A percentile compares a stretch with the other conserved stretches of the same genome.
Evolutionary conservation across 2,329 filamentous ascomycete genomes (phyloP).

Genomic region (Aspergillus aculeatinus): DNA sequence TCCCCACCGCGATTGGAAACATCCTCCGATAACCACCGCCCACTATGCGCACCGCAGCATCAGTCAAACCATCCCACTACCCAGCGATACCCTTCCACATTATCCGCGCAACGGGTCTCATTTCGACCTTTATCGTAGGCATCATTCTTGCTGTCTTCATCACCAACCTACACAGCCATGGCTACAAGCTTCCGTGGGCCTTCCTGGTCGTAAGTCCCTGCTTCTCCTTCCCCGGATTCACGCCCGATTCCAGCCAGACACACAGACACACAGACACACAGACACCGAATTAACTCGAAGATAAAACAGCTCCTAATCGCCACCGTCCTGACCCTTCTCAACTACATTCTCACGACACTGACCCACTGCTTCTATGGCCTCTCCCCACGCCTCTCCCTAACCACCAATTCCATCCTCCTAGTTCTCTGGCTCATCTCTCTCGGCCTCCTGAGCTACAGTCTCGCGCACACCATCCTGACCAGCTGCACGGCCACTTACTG

Average conservation of each 20-base stretch:
- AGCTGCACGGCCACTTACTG: slow-evolving; percentile 53
- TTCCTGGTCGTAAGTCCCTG: slow-evolving; percentile 54
- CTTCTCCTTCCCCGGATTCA: not conserved
- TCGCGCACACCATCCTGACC: slow-evolving; percentile 53
- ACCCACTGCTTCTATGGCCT: slow-evolving; percentile 55
- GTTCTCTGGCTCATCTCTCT: slow-evolving; percentile 55
- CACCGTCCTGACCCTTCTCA: slow-evolving; percentile 53
- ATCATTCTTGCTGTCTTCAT: slow-evolving; percentile 58
- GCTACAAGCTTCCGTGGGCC: slow-evolving; percentile 57
- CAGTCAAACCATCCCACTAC: slow-evolving; percentile 42
- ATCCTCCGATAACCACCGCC: not conserved
- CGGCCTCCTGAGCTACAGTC: slow-evolving; percentile 54
- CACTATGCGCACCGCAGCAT: slow-evolving; percentile 31
- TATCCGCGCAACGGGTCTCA: slow-evolving; percentile 41
- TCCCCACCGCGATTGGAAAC: not conserved
- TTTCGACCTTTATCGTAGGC: slow-evolving; percentile 56
- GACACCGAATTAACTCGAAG: slow-evolving; percentile 5
- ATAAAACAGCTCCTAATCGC: slow-evolving; percentile 50
- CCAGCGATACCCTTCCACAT: slow-evolving; percentile 41
- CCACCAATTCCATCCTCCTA: slow-evolving; percentile 49
- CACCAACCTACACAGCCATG: slow-evolving; percentile 52
- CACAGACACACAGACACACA: not conserved
- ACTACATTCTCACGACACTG: slow-evolving; percentile 49
- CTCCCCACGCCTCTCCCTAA: slow-evolving; percentile 52
- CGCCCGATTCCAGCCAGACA: not conserved